Base-by-base conservation (phyloP, 352 stramenopile species). In the Halophytophthora polymorphica region DNA sequence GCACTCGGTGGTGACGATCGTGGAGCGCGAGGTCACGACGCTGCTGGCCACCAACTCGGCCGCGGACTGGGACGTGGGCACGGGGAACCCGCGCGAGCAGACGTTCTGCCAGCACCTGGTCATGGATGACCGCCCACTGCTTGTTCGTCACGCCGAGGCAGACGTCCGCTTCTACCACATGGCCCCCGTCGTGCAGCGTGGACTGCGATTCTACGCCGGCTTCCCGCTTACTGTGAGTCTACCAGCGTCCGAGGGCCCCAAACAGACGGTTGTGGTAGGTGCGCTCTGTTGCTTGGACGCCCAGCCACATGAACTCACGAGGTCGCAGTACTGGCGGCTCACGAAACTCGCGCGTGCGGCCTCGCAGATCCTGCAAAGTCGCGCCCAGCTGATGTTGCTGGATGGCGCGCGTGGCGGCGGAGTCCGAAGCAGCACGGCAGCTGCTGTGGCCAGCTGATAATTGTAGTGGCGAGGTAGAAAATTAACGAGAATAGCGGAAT, bases 101-200 rank as follows among this genome's bases (percentile, higher is more conserved):
- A 70, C 61, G 0, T 73, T 77, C 34, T 77, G 68, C 40, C 55
- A 69, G 41, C 68, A 77, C 31, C 69, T 71, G 28, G 56, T 77
- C 45, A 77, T 77, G 68, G 56, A 72, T 11, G 57, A 71, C 4
- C 53, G 61, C 6, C 68, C 64, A 6, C 31, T 74, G 18, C 46
- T 74, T 1, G 62, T 77, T 11, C 61, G 46, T 13, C 56, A 77
- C n/a, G 61, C 65, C 1, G 64, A 77, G 35, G 49, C 68, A 4
- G 68, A 77, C 40, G 59, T 77, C 36, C 45, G 68, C 1, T 77
- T 77, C 41, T 69, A 68, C 23, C 58, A 66, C 33, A 60, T 72
- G 14, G 50, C 56, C 2, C 62, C 62, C 0, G 61, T 77, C 13
- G 40, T 37, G 6, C 19, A 66, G 21, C 52, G 41, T 0, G 59